phyloP scores from a whole-genome alignment of 2,329 filamentous ascomycete species.

The Hirsutella rhossiliensis region DNA sequence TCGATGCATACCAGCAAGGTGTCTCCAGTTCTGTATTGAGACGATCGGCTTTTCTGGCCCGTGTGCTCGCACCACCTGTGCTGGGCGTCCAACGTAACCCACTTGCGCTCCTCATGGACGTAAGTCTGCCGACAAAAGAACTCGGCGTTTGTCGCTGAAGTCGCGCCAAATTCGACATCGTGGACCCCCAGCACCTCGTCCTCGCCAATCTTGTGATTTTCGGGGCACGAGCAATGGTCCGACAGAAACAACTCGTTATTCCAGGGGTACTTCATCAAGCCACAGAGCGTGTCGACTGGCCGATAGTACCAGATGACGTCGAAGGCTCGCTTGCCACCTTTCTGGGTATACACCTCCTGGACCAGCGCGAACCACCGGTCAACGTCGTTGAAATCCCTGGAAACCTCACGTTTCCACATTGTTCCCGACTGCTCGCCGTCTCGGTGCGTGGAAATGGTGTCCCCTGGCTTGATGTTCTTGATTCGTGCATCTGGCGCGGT shows the following conservation, averaged over 20 bases:
- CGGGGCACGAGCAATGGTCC: slow-evolving; percentile 59
- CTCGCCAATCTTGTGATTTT: slow-evolving; percentile 32
- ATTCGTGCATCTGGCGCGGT: slow-evolving; percentile 11
- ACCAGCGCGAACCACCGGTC: slow-evolving; percentile 62
- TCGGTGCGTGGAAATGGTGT: slow-evolving; percentile 35
- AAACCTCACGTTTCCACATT: slow-evolving; percentile 40
- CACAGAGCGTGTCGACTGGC: slow-evolving; percentile 58
- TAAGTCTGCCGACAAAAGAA: slow-evolving; percentile 66
- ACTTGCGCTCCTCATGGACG: slow-evolving; percentile 44
- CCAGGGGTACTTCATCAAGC: slow-evolving; percentile 54
- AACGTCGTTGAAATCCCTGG: slow-evolving; percentile 28
- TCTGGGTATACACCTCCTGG: slow-evolving; percentile 34
- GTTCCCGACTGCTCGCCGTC: slow-evolving; percentile 35
- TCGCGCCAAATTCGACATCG: slow-evolving; percentile 43
- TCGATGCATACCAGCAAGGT: slow-evolving; percentile 39
- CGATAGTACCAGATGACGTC: slow-evolving; percentile 66
- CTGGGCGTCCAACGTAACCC: slow-evolving; percentile 40
- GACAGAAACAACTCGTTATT: slow-evolving; percentile 65
- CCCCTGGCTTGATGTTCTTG: slow-evolving; percentile 26
- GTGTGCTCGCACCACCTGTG: slow-evolving; percentile 43
- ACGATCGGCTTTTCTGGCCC: slow-evolving; percentile 4
- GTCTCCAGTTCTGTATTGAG: slow-evolving; percentile 38
- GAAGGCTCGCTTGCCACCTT: slow-evolving; percentile 30
- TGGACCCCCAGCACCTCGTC: slow-evolving; percentile 46
- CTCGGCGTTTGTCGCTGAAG: slow-evolving; percentile 31